Base-by-base conservation (phyloP, 208 protist genomes). In the Phytomonas francai region DNA sequence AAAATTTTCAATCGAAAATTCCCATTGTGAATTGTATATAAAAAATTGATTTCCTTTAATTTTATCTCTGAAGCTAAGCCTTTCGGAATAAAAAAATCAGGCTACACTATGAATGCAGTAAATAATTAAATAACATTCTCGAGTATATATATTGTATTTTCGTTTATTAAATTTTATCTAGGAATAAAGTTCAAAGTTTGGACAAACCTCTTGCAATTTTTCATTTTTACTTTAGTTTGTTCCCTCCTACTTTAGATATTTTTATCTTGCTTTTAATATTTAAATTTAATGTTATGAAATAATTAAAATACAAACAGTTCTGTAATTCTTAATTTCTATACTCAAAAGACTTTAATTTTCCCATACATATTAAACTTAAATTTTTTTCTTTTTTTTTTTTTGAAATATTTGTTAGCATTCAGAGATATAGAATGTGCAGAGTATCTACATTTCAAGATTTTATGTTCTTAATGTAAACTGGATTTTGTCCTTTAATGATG, bases 381-480 rank as follows among this genome's bases (percentile, higher is more conserved):
- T 14, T 62, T 70, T 62, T 64, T 9, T 70, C 27, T 68, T 57
- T 64, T 63, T 63, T 25, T 68, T 63, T 63, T 63, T 19, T 66
- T 42, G 25, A 0, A 19, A 0, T 60, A 14, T n/a, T n/a, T n/a
- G n/a, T 27, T 57, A 57, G n/a, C 22, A 57, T 22, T 27, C 22
- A 22, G 49, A 22, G n/a, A 57, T 25, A 57, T 22, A 57, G n/a
- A 57, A 57, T 57, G 22, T 57, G 49, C 22, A 25, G 49, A 22
- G 49, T 27, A 57, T 27, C 49, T 27, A 57, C 22, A 57, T 34
- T 60, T 60, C 9, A 60, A 60, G 3, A 12, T 60, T 8, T 8
- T 22, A 61, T 22, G 1, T 61, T 22, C 2, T 42, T 14, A 22
- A 8, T 11, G 0, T 36, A 14, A 14, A 22, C 1, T 61, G 9